phyloP scores from a whole-genome alignment of 2,329 filamentous ascomycete genomes.

The Neofusicoccum sp. region DNA sequence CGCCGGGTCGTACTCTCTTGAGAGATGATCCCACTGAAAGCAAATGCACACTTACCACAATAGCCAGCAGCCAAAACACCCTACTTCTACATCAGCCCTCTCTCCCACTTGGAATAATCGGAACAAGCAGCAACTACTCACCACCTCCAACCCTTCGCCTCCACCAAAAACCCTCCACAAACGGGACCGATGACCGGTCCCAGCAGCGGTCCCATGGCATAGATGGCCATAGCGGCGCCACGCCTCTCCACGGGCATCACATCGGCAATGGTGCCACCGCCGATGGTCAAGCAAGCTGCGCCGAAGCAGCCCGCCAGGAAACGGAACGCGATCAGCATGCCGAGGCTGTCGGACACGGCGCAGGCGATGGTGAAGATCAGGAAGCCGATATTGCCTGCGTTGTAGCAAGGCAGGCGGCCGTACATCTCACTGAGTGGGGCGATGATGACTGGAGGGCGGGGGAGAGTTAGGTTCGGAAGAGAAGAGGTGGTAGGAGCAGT shows the following conservation, averaged over 20 bases:
- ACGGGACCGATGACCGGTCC: slow-evolving; percentile 37
- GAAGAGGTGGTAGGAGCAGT: background rate
- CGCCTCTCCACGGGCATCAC: slow-evolving; percentile 35
- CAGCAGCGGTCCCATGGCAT: slow-evolving; percentile 36
- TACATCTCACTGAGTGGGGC: slow-evolving; percentile 39
- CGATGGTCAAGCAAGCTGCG: slow-evolving; percentile 33
- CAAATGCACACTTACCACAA: slow-evolving; percentile 20
- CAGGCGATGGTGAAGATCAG: slow-evolving; percentile 50
- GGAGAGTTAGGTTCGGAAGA: too few relatives aligned
- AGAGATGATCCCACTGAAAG: too few relatives aligned
- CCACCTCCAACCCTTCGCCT: slow-evolving; percentile 36
- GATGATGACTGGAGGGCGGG: slow-evolving; percentile 40
- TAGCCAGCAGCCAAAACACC: slow-evolving; percentile 31
- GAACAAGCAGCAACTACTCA: background rate
- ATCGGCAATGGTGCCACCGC: slow-evolving; percentile 37
- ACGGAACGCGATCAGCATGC: slow-evolving; percentile 40
- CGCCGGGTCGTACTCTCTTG: too few relatives aligned
- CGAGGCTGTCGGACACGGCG: slow-evolving; percentile 32
- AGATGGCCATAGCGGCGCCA: slow-evolving; percentile 38
- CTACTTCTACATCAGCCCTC: background rate
- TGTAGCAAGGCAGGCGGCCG: slow-evolving; percentile 33
- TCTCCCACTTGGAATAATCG: background rate
- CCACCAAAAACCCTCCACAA: slow-evolving; percentile 33
- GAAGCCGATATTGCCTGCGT: slow-evolving; percentile 48
- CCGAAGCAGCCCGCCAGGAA: slow-evolving; percentile 37